Evolutionary conservation across 192 early-diverging fungal species (phyloP), one percentile per base, ranked within the genome.

Genomic region (Coemansia sp.): DNA sequence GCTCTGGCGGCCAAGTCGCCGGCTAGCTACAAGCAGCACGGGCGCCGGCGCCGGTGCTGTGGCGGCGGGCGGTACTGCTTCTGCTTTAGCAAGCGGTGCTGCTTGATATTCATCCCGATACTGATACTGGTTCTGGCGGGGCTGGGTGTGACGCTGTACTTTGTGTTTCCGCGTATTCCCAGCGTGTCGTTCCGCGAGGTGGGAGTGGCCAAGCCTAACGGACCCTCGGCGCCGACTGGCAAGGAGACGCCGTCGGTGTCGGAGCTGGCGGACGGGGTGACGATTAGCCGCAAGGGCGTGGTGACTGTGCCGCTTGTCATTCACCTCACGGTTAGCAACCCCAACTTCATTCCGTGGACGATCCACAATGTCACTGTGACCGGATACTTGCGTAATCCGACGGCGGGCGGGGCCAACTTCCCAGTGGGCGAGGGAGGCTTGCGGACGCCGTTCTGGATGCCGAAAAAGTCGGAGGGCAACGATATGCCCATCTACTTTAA

Each of bases 311-410:
- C 84, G 56, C 74, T 85, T 45, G 64, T 83, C 7, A 79, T 85
- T 63, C 74, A 79, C 40, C 68, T 86, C 38, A 74, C 74, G 32
- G 77, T 83, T 10, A 79, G 74, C 37, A 86, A 86, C 67, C 84
- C 84, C 20, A 86, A 86, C 71, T 83, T 59, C 49, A 86, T 86
- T 45, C 77, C 79, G 0, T 86, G 84, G 84, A 86, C 79, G 6
- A 76, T 86, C 65, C 73, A 77, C 59, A 86, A 86, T 51, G 77
- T 86, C 40, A 86, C 84, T 0, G 76, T 83, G 7, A 65, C 67
- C 17, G 84, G 84, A 40, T 73, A 65, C 53, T 41, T 85, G 60
- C 53, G 57, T 12, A 71, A 70, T 56, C 47, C 66, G 1, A 71
- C 65, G 11, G 20, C 47, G 32, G 68, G 64, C 68, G 66, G 65